A percentile compares a stretch with the other conserved stretches of the same genome.
Conservation (phyloP, 2,329 filamentous ascomycete genomes). For the Acephala macrosclerotiorum region DNA sequence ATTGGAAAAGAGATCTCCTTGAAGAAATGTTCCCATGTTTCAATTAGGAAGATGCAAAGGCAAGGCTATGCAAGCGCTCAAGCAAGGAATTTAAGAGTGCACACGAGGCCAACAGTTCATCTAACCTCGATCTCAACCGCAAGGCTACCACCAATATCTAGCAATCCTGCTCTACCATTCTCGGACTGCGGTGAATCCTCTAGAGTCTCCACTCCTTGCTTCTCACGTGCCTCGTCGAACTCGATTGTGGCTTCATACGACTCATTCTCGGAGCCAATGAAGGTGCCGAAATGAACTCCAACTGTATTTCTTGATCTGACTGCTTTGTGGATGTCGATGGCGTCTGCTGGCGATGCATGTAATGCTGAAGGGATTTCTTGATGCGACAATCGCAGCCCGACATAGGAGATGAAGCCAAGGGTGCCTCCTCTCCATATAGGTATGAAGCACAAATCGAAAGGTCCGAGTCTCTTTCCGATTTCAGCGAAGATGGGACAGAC, state of each 20-base stretch:
- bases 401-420: conserved; percentile 32
- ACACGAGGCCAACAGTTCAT: neutral
- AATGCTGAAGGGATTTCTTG: conserved; percentile 33
- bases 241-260: conserved; percentile 33
- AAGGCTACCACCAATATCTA: conserved; percentile 35
- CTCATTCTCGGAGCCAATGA: conserved; percentile 36
- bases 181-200: conserved; percentile 16
- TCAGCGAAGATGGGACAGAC: conserved; percentile 83
- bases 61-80: too few relatives aligned
- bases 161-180: conserved; percentile 26
- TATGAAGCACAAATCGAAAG: conserved; percentile 88
- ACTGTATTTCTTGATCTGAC: conserved; percentile 31
- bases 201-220: conserved; percentile 18
- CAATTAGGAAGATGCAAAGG: too few relatives aligned
- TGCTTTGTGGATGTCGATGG: conserved; percentile 32
- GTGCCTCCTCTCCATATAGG: conserved; percentile 70
- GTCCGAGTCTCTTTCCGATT: conserved; percentile 81
- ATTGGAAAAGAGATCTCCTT: too few relatives aligned
- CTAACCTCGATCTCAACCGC: conserved; percentile 28
- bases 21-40: too few relatives aligned
- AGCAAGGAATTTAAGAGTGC: neutral
- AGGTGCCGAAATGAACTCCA: conserved; percentile 36
- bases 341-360: conserved; percentile 34
- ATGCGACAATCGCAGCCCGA: conserved; percentile 33
- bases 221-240: conserved; percentile 33